phyloP scores from a whole-genome alignment of 2,329 filamentous ascomycete genomes.

The Xylariaceae sp. region DNA sequence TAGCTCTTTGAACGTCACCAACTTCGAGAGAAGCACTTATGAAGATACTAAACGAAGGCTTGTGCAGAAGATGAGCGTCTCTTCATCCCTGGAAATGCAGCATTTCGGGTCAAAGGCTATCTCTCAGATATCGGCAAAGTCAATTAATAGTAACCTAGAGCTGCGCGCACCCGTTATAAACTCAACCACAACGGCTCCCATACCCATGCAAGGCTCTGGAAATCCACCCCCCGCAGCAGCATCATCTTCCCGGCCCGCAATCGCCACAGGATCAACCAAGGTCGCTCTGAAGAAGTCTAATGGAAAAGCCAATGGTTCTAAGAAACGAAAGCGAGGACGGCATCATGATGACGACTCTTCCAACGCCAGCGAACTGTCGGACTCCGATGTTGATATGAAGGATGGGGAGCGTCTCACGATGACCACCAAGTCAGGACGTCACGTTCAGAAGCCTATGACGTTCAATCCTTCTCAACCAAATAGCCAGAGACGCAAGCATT shows the following conservation, averaged over 20 bases:
- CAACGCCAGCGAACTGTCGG: constrained; percentile 25
- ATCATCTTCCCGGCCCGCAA: constrained; percentile 1
- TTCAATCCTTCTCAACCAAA: constrained; percentile 45
- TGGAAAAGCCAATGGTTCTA: constrained; percentile 15
- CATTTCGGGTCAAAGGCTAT: background rate
- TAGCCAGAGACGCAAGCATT: constrained; percentile 34
- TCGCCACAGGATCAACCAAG: constrained; percentile 9
- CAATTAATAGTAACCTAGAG: constrained; percentile 20
- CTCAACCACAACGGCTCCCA: no score
- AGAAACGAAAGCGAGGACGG: constrained; percentile 33
- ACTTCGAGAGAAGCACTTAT: constrained; percentile 30
- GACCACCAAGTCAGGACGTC: constrained; percentile 71
- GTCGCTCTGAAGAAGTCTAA: constrained; percentile 10
- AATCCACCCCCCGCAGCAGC: background rate
- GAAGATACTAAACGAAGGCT: constrained; percentile 37
- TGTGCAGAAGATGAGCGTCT: constrained; percentile 35
- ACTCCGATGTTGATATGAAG: constrained; percentile 17
- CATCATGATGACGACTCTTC: constrained; percentile 19
- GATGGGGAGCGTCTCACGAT: constrained; percentile 49
- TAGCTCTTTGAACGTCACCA: constrained; percentile 24
- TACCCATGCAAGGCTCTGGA: no score
- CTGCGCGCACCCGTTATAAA: constrained; percentile 16
- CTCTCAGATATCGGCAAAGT: constrained; percentile 1
- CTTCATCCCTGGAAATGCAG: constrained; percentile 31
- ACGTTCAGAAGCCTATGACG: constrained; percentile 61